Percentiles rank a stretch among this genome's conserved stretches.
phyloP scores from a whole-genome alignment of 768 basidiomycete species.

The Sporobolomyces roseus region DNA sequence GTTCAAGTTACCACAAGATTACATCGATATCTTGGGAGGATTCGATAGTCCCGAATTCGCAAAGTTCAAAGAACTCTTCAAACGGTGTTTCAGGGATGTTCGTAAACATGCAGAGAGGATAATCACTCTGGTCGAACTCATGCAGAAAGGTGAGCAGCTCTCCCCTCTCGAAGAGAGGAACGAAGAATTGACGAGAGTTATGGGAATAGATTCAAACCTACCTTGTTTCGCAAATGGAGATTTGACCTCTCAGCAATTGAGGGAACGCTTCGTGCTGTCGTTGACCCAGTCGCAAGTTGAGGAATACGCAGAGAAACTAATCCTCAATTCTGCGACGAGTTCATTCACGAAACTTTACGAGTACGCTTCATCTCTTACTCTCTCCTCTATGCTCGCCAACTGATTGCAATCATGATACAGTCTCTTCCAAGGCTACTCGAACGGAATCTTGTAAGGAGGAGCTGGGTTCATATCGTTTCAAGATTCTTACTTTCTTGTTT shows the following conservation, averaged over 20 bases:
- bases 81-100: slow-evolving; percentile 86
- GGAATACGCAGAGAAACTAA: slow-evolving; percentile 81
- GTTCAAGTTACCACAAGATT: slow-evolving; percentile 92
- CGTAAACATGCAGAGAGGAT: slow-evolving; percentile 95
- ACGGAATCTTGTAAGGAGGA: slow-evolving; percentile 22
- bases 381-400: no score
- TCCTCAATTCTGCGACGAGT: slow-evolving; percentile 83
- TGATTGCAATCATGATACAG: background rate
- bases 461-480: no score
- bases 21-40: slow-evolving; percentile 92
- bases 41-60: slow-evolving; percentile 66
- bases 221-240: slow-evolving; percentile 78
- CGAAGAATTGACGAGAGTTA: no score
- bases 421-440: slow-evolving; percentile 37
- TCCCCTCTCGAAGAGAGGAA: background rate
- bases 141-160: slow-evolving; percentile 76
- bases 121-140: slow-evolving; percentile 88
- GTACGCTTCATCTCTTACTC: slow-evolving; percentile 47
- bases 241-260: slow-evolving; percentile 77
- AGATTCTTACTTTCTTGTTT: no score
- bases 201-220: slow-evolving; percentile 31
- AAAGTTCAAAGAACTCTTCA: slow-evolving; percentile 83
- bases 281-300: slow-evolving; percentile 74
- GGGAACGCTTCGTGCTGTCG: slow-evolving; percentile 89
- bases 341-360: slow-evolving; percentile 96